phyloP scores from a whole-genome alignment of 1,139 yeast genomes.

The Magnusiomyces magnusii region DNA sequence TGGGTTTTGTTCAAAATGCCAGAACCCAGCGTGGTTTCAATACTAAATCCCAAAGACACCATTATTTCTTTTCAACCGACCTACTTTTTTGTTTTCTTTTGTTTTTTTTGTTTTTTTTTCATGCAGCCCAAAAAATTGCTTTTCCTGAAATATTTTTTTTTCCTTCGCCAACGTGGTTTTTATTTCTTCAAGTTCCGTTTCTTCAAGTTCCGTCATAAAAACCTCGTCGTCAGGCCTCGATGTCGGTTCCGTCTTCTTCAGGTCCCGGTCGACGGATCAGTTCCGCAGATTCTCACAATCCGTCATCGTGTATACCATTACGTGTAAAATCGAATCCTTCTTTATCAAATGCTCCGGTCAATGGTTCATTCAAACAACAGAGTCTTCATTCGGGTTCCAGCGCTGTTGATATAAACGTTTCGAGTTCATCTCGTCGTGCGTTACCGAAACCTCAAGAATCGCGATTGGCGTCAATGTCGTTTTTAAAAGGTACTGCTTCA shows the following conservation, averaged over 20 bases:
- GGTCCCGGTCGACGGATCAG: neutral
- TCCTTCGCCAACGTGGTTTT: too few relatives aligned
- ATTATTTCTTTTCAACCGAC: neutral
- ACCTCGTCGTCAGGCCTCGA: neutral
- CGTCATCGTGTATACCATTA: neutral
- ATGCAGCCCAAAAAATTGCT: neutral
- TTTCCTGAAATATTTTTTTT: neutral
- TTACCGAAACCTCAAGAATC: neutral
- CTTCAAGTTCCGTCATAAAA: too few relatives aligned
- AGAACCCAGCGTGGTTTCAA: neutral
- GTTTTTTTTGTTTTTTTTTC: neutral
- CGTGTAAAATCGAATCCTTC: neutral
- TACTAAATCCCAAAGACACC: neutral
- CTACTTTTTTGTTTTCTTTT: neutral
- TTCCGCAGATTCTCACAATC: neutral
- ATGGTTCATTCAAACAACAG: too few relatives aligned
- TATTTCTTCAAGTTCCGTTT: too few relatives aligned
- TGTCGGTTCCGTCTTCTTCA: neutral
- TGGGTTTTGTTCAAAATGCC: too few relatives aligned
- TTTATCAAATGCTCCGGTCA: too few relatives aligned
- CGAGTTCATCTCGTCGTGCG: neutral
- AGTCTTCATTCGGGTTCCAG: too few relatives aligned
- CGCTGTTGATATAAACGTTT: too few relatives aligned
- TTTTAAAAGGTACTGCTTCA: neutral
- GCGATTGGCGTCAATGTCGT: neutral